Conservation (phyloP, 164 flowering plant species). For the Vitis rupestris region DNA sequence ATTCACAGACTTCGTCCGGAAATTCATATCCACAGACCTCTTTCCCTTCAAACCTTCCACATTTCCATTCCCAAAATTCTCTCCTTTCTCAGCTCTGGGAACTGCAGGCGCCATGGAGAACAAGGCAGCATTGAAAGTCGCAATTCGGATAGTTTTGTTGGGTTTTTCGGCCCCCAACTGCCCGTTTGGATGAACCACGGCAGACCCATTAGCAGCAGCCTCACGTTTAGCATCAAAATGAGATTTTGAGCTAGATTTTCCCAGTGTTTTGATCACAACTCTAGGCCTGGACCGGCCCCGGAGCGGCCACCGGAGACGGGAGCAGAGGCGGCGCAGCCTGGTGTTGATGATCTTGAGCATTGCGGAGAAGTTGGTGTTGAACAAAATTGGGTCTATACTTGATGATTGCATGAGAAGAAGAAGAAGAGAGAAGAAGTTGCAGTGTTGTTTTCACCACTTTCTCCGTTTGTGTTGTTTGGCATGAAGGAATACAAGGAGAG, state of each 20-base stretch:
- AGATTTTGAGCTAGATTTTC: slow-evolving; percentile 30
- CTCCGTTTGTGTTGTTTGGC: slow-evolving; percentile 5
- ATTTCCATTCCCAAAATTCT: slow-evolving; percentile 10
- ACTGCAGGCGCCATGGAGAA: slow-evolving; percentile 73
- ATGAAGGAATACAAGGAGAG: background rate
- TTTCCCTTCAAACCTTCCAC: background rate
- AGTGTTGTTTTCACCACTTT: background rate
- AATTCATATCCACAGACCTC: background rate
- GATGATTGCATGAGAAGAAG: slow-evolving; percentile 16
- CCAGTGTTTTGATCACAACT: slow-evolving; percentile 30
- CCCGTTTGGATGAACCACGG: slow-evolving; percentile 38
- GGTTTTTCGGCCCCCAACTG: slow-evolving; percentile 6
- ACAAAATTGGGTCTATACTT: background rate
- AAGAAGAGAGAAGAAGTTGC: background rate
- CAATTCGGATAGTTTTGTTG: slow-evolving; percentile 34
- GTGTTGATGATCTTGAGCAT: slow-evolving; percentile 45
- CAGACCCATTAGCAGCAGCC: slow-evolving; percentile 18
- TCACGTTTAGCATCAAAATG: slow-evolving; percentile 8
- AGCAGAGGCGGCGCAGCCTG: slow-evolving; percentile 42
- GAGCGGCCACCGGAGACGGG: slow-evolving; percentile 42
- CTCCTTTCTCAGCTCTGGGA: slow-evolving; percentile 15
- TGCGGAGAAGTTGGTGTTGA: slow-evolving; percentile 4
- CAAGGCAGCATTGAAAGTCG: slow-evolving; percentile 67
- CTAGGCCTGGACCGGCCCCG: slow-evolving; percentile 37
- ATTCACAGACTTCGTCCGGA: slow-evolving; percentile 28